These are phyloP conservation scores for Argentina anserina DNA, from an alignment of 306 rosid species.

Conservation along the genomic window DNA sequence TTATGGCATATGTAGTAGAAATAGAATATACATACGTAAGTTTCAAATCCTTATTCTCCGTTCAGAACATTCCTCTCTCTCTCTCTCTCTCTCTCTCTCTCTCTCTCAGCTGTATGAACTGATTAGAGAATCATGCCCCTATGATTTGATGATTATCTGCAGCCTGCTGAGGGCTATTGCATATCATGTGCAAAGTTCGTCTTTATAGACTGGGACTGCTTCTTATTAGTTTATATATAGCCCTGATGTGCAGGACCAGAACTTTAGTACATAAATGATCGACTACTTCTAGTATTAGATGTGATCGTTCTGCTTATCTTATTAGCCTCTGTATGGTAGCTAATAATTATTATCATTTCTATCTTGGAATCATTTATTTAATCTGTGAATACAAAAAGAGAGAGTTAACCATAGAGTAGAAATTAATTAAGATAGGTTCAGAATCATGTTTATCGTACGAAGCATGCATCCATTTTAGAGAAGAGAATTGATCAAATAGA, in stretches of 20 bases:
- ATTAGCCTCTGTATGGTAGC: background rate
- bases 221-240: background rate
- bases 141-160: background rate
- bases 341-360: background rate
- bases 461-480: background rate
- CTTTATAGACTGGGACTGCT: background rate
- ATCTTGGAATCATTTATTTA: background rate
- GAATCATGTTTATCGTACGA: no score
- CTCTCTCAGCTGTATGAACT: background rate
- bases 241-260: background rate
- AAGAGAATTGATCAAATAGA: background rate
- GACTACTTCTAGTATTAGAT: background rate
- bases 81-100: background rate
- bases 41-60: background rate
- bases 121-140: constrained; percentile 2
- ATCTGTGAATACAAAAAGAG: background rate
- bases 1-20: background rate
- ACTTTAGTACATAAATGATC: background rate
- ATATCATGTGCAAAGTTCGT: background rate
- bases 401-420: background rate
- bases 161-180: background rate
- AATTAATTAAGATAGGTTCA: no score
- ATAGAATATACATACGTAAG: constrained; percentile 8
- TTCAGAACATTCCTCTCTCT: constrained; percentile 7
- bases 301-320: background rate